These are phyloP conservation scores for Nissolia schottii DNA, from an alignment of 306 rosid species.

Conservation along the genomic window DNA sequence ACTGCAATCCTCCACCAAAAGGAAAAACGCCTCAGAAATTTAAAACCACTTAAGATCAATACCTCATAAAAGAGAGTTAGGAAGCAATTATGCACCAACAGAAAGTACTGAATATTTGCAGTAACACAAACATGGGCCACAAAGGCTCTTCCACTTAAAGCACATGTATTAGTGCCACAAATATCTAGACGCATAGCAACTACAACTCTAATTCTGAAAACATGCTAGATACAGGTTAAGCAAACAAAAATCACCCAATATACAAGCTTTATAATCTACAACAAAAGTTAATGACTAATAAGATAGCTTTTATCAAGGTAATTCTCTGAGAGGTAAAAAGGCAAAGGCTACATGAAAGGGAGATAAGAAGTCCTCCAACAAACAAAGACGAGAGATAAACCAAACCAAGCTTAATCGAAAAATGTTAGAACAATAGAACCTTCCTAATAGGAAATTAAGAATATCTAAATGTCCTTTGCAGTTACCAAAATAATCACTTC, in stretches of 20 bases:
- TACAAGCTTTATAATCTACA: neutral
- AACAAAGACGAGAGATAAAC: neutral
- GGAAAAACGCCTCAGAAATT: conserved; percentile 32
- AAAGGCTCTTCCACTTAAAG: neutral
- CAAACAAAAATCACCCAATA: neutral
- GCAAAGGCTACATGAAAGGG: neutral
- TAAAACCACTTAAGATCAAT: neutral
- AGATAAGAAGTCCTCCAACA: neutral
- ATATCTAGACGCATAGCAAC: conserved; percentile 7
- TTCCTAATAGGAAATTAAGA: neutral
- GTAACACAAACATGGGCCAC: neutral
- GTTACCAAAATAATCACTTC: no score
- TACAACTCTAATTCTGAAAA: neutral
- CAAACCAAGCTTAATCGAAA: conserved; percentile 4
- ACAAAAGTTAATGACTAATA: neutral
- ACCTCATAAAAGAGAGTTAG: conserved; percentile 2
- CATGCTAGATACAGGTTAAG: neutral
- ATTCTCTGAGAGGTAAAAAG: neutral
- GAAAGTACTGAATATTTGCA: neutral
- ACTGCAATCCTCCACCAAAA: conserved; percentile 49
- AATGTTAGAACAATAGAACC: neutral
- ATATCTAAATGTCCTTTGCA: neutral
- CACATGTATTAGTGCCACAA: neutral
- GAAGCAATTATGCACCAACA: conserved; percentile 16
- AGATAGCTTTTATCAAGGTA: neutral